Conservation (phyloP, 805 yeast genomes). For the Komagataella mondaviorum region DNA sequence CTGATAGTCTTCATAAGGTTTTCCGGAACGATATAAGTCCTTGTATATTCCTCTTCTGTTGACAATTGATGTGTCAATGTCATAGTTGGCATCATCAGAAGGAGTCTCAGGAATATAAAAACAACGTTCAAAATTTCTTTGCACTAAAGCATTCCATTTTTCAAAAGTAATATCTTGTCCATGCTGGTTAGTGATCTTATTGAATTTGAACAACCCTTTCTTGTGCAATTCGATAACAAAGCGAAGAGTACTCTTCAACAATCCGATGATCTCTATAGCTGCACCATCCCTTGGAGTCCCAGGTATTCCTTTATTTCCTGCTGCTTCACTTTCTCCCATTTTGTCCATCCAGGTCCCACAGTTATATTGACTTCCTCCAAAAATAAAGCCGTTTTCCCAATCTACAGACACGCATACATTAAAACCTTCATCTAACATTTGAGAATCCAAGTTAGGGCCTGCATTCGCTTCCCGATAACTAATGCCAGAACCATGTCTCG, state of each 20-base stretch:
- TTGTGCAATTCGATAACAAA: slow-evolving; percentile 54
- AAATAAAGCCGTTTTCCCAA: slow-evolving; percentile 79
- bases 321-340: slow-evolving; percentile 88
- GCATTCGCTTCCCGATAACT: slow-evolving; percentile 91
- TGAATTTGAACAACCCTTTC: slow-evolving; percentile 42
- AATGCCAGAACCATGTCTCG: slow-evolving; percentile 85
- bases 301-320: slow-evolving; percentile 82
- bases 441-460: slow-evolving; percentile 76
- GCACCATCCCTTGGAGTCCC: slow-evolving; percentile 99
- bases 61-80: slow-evolving; percentile 49
- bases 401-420: slow-evolving; percentile 71
- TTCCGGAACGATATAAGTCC: slow-evolving; percentile 70
- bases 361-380: slow-evolving; percentile 85
- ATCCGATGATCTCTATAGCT: slow-evolving; percentile 82
- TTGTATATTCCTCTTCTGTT: slow-evolving; percentile 92
- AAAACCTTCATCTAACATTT: slow-evolving; percentile 88
- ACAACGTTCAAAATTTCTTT: slow-evolving; percentile 63
- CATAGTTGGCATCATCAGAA: slow-evolving; percentile 44
- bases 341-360: slow-evolving; percentile 99
- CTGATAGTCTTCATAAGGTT: slow-evolving; percentile 89
- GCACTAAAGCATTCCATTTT: slow-evolving; percentile 64
- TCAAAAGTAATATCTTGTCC: slow-evolving; percentile 42
- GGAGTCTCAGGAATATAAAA: slow-evolving; percentile 65
- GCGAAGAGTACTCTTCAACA: slow-evolving; percentile 71
- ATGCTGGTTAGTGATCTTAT: slow-evolving; percentile 41